These are phyloP conservation scores for Hirsutella minnesotensis DNA, from an alignment of 2,329 filamentous ascomycete species.

Conservation along the genomic window DNA sequence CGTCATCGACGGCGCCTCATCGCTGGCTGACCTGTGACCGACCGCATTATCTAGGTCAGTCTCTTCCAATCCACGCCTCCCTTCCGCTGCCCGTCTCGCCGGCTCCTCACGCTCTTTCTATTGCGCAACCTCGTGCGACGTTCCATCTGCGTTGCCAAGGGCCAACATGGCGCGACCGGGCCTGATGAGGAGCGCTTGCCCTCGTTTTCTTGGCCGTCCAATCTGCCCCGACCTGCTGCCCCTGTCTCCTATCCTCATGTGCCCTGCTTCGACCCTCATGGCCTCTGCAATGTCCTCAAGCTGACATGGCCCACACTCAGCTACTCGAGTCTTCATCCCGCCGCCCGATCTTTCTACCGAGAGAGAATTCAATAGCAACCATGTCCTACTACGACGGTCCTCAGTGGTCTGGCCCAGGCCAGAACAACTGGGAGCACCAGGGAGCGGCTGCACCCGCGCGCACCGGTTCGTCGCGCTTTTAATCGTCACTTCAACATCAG, in stretches of 20 bases:
- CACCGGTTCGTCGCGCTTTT: conserved; percentile 18
- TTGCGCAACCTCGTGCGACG: not conserved
- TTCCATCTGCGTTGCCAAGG: not conserved
- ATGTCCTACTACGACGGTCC: conserved; percentile 36
- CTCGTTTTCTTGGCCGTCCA: not conserved
- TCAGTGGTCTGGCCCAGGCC: conserved; percentile 23
- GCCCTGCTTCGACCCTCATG: not conserved
- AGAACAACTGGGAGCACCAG: conserved; percentile 35
- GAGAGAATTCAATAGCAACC: conserved; percentile 3
- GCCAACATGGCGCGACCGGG: not conserved
- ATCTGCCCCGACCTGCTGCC: not conserved
- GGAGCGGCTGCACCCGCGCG: conserved; percentile 26
- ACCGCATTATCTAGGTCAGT: not conserved
- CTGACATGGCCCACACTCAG: not conserved
- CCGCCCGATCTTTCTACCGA: not conserved
- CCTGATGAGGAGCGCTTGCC: too few relatives aligned
- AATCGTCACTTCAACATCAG: conserved; percentile 3
- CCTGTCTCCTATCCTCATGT: not conserved
- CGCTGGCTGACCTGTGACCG: not conserved
- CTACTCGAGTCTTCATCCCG: not conserved
- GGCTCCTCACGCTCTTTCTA: not conserved
- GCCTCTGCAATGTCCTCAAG: not conserved
- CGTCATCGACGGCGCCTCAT: not conserved
- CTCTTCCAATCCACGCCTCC: not conserved
- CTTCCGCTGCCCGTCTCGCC: not conserved